phyloP scores from a whole-genome alignment of 2,329 filamentous ascomycete species.

The Trichoderma lentiforme region DNA sequence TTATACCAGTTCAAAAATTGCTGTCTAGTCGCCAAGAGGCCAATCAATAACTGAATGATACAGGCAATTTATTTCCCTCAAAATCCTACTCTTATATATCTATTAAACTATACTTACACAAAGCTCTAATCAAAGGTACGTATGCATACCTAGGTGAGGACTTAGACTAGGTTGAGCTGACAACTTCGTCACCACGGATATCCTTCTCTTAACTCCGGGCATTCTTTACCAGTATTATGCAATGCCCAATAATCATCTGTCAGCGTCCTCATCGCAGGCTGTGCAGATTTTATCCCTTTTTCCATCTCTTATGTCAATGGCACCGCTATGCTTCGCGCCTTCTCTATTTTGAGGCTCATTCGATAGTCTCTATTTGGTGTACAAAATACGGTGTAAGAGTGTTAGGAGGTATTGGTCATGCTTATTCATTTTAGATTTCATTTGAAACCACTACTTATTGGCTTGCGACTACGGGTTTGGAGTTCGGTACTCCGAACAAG shows the following conservation, averaged over 20 bases:
- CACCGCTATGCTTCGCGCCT: not conserved
- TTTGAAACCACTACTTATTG: not conserved
- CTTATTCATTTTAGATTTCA: not conserved
- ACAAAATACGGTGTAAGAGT: not conserved
- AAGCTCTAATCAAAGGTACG: not conserved
- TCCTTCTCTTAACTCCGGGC: not conserved
- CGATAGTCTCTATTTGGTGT: not conserved
- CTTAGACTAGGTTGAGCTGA: not conserved
- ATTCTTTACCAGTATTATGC: not conserved
- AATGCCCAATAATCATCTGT: not conserved
- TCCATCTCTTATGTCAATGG: not conserved
- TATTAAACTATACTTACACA: not conserved
- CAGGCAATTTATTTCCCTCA: not conserved
- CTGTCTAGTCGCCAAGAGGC: not conserved
- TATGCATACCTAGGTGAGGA: not conserved
- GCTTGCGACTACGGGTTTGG: not conserved
- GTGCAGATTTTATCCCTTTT: not conserved
- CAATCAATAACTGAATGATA: not conserved
- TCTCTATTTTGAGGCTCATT: not conserved
- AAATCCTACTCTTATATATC: not conserved
- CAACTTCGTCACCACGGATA: not conserved
- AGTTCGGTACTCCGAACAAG: not conserved
- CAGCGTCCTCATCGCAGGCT: not conserved
- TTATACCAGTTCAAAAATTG: not conserved
- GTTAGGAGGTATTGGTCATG: not conserved